Evolutionary conservation across 1,139 yeast species (phyloP).

Genomic region (Dujonia santamariae): DNA sequence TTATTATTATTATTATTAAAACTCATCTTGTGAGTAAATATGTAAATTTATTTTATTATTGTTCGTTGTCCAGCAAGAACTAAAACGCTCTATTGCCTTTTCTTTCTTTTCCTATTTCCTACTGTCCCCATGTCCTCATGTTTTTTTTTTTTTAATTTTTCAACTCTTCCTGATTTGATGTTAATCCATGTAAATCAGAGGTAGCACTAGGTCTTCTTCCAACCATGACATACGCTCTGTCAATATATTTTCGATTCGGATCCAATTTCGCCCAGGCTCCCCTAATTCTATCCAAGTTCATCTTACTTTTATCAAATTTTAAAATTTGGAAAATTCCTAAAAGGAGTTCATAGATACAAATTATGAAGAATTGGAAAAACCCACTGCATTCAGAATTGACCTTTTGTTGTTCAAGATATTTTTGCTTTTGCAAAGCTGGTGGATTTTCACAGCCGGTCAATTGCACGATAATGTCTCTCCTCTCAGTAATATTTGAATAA

Average conservation of each 20-base stretch:
- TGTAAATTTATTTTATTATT: too few species aligned
- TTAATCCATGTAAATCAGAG: not conserved
- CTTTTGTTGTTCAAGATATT: constrained; percentile 9
- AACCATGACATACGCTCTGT: constrained; percentile 34
- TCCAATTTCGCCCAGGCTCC: constrained; percentile 43
- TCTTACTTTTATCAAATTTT: constrained; percentile 36
- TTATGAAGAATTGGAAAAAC: constrained; percentile 22
- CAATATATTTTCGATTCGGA: constrained; percentile 40
- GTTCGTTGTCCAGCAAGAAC: too few species aligned
- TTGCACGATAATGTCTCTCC: constrained; percentile 24
- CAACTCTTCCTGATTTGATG: not conserved
- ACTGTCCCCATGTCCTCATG: not conserved
- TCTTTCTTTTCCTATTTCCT: not conserved
- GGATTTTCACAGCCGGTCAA: constrained; percentile 24
- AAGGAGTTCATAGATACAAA: constrained; percentile 31
- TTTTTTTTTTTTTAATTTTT: not conserved
- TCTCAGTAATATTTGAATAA: constrained; percentile 27
- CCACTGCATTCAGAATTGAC: constrained; percentile 9
- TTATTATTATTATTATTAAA: too few species aligned
- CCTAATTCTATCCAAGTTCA: constrained; percentile 46
- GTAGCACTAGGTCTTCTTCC: constrained; percentile 16
- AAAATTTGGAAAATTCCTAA: constrained; percentile 28
- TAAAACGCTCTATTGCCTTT: not conserved
- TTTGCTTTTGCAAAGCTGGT: constrained; percentile 3
- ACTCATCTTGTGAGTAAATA: too few species aligned